A percentile compares a stretch with the other conserved stretches of the same genome.
These are phyloP conservation scores for Phytophthora rubi DNA, from an alignment of 352 stramenopile genomes.

Conservation along the genomic window DNA sequence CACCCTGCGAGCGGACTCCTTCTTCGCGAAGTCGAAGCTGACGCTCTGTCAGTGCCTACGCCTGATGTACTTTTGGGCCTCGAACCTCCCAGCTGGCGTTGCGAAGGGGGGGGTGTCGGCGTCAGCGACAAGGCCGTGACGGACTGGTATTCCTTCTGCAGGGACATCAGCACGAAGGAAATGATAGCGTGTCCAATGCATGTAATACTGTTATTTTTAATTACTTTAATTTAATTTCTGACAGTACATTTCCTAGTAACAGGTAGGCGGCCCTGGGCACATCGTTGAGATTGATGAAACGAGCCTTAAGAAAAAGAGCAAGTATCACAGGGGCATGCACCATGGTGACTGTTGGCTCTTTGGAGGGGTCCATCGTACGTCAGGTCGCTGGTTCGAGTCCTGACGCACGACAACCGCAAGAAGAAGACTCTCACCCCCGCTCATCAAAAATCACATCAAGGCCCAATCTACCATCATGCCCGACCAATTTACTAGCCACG, in stretches of 20 bases:
- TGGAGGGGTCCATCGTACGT: background rate
- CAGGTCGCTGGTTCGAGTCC: conserved; percentile 7
- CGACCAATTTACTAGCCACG: background rate
- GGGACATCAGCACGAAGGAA: conserved; percentile 9
- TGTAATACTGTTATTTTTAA: background rate
- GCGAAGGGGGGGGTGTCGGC: background rate
- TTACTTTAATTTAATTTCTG: background rate
- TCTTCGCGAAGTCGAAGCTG: conserved; percentile 2
- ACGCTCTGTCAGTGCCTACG: background rate
- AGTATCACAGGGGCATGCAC: background rate
- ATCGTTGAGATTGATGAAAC: background rate
- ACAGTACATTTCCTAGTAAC: background rate
- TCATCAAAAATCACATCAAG: conserved; percentile 7
- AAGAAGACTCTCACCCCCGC: background rate
- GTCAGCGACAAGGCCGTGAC: background rate
- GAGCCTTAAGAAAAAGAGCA: conserved; percentile 6
- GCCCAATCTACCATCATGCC: conserved; percentile 1
- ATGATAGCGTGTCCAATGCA: conserved; percentile 8
- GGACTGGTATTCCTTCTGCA: conserved; percentile 8
- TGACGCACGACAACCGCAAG: conserved; percentile 4
- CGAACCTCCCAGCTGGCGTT: background rate
- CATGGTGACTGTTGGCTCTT: conserved; percentile 9
- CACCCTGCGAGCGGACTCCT: background rate
- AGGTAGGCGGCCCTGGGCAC: background rate
- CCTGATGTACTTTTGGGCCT: background rate